Evolutionary conservation across 2,329 filamentous ascomycete genomes (phyloP).

Genomic region (Xylaria multiplex): DNA sequence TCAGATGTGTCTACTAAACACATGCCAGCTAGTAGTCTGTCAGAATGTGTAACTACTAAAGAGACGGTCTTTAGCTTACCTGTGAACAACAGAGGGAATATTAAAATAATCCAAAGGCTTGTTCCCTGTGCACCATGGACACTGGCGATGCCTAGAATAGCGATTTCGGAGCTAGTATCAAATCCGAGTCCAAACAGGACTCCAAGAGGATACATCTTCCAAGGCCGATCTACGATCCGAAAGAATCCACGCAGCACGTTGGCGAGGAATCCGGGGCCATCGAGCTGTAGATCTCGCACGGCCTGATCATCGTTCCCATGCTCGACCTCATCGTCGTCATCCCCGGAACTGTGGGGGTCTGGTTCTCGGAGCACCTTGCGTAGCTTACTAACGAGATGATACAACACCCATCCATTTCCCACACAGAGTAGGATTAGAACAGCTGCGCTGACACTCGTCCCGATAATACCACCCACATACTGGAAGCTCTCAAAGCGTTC

Average conservation of each 20-base stretch:
- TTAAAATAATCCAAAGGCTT: slow-evolving; percentile 90
- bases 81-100: slow-evolving; percentile 91
- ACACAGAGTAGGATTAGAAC: slow-evolving; percentile 85
- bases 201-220: slow-evolving; percentile 74
- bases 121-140: slow-evolving; percentile 88
- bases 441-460: slow-evolving; percentile 83
- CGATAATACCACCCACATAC: slow-evolving; percentile 85
- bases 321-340: slow-evolving; percentile 42
- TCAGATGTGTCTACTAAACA: slow-evolving; percentile 93
- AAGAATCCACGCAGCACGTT: slow-evolving; percentile 79
- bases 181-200: slow-evolving; percentile 92
- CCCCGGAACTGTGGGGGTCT: slow-evolving; percentile 47
- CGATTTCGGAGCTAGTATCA: slow-evolving; percentile 94
- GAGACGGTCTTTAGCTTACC: slow-evolving; percentile 56
- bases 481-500: slow-evolving; percentile 83
- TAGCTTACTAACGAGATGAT: slow-evolving; percentile 77
- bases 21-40: slow-evolving; percentile 77
- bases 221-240: slow-evolving; percentile 76
- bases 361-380: slow-evolving; percentile 64
- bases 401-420: slow-evolving; percentile 88
- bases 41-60: slow-evolving; percentile 1
- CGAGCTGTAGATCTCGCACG: slow-evolving; percentile 71
- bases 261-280: slow-evolving; percentile 81
- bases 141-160: slow-evolving; percentile 87
- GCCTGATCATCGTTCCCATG: slow-evolving; percentile 26